Base-by-base conservation (phyloP, 345 rosid genomes). In the Microthlaspi erraticum region DNA sequence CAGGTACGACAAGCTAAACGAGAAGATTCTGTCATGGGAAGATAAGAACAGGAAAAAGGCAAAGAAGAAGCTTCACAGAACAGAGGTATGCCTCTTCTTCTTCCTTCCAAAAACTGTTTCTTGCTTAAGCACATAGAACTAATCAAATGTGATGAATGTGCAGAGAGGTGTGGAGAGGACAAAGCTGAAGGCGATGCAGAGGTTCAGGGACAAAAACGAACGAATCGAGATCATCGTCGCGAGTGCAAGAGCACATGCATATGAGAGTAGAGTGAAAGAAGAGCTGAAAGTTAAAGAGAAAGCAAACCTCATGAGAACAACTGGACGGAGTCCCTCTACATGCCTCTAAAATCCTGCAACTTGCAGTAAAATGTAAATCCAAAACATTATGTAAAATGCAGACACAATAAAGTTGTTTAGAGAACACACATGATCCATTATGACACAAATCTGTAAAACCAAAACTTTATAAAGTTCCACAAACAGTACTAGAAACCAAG, bases 221-320 rank as follows among this genome's bases (percentile, higher is more conserved):
- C 48, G 78, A 20, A 79, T 87, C 26, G 78, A 62, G 19, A 66
- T 73, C 72, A 81, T 87, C 10, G 81, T 72, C 52, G 85, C 49
- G 31, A 83, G 63, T 51, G 93, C 96, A 61, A 86, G 78, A 75
- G 82, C 78, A 46, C 75, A 82, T 77, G 88, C 89, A 41, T 73
- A 63, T 63, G 80, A 86, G 64, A 88, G 78, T 64, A 75, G 68
- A 39, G 62, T 68, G 58, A 84, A 80, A 1, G 84, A 86, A 60
- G 94, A 84, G 83, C 23, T 70, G 9, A 81, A 84, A 80, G 87
- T 78, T 51, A 84, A 78, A 81, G 81, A 78, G 61, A 90, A 93
- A 75, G 96, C 93, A 51, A 73, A 90, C 66, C 79, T 20, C 44
- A 75, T 83, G 78, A 81, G 92, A 78, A 58, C 58, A 63, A 84